Evolutionary conservation across 257 asterid genomes (phyloP), one percentile per base, ranked within the genome.

Genomic region (Forsythia viridissima): DNA sequence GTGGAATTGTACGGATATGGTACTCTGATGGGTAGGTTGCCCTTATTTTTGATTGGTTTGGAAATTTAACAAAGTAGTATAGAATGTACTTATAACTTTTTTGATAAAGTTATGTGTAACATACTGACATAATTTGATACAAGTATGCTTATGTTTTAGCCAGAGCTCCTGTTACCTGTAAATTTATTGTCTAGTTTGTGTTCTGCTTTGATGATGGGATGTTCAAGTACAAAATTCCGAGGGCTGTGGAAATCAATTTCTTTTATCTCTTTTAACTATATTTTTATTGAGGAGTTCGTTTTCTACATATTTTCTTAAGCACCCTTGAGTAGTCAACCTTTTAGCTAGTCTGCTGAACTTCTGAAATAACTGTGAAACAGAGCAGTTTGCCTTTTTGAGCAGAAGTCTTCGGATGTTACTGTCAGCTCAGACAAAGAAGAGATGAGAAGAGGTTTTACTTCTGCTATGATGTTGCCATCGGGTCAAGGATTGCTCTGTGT

Each of bases 1-100:
- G 98, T 68, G 99, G 96, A 77, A 79, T 93, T 74, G 92, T 93
- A 76, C 90, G 98, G 76, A 88, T 96, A 83, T 96, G 98, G 99
- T 92, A 82, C 77, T 90, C 98, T 52, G 90, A 93, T 75, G 95
- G 97, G 99, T 96, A 82, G 65, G 90, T 81, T 72, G 51, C 61
- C 59, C 61, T 4, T 80, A 30, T 52, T 77, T 20, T 72, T 41
- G 13, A 70, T 43, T 37, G 6, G 16, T 74, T 52, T 38, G 46
- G 61, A 72, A 42, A 46, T 48, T 57, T 52, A 12, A 6, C 55
- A 12, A 24, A 24, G 66, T 43, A 63, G 67, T 55, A 39, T 39
- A 40, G 12, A 42, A 57, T 63, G 39, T 34, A 63, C 70, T 30
- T 21, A 7, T 0, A 6, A 4, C 1, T 55, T 52, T 55, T 20